Base-by-base conservation (phyloP, 441 rosid species). In the Populus tomentosa region DNA sequence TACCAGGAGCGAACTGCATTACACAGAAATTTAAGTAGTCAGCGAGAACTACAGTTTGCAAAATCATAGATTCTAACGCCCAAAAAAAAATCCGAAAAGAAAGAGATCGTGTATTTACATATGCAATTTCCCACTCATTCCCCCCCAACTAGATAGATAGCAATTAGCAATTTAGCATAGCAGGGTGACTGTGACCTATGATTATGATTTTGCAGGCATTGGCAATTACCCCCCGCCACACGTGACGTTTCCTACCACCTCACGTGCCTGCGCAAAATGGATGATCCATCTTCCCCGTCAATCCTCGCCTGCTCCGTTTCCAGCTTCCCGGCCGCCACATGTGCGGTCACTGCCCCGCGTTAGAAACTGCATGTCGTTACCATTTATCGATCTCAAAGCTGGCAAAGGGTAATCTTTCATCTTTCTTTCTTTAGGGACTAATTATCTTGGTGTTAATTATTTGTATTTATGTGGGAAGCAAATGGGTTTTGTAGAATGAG, bases 361-460 rank as follows among this genome's bases (percentile, higher is more conserved):
- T 4, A 82, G 80, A 76, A 42, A 75, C 74, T 80, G 77, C 78
- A 6, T 38, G 67, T 79, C 77, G 1, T 36, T 63, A 10, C 81
- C 90, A 8, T 72, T 83, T 71, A 68, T 84, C 69, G 90, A 88
- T 80, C 68, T 88, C 86, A 84, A 81, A 78, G 86, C 82, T 32
- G 89, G 90, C 4, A 77, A 76, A 80, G 89, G 94, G 92, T 88
- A 90, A 20, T 28, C 4, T 46, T 24, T 13, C 20, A 5, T 26
- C 59, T 20, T 6, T 9, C 11, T 21, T 75, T 33, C 67, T 63
- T 7, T 21, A 11, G 53, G 2, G n/a, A 56, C 16, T 65, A 50
- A 70, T 46, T 21, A 64, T 53, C 26, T 56, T 6, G 1, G 23
- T 70, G 63, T 18, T 33, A 20, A 42, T 33, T 30, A 3, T 23